Base-by-base conservation (phyloP, 2,329 filamentous ascomycete species). In the Alternaria viburni region DNA sequence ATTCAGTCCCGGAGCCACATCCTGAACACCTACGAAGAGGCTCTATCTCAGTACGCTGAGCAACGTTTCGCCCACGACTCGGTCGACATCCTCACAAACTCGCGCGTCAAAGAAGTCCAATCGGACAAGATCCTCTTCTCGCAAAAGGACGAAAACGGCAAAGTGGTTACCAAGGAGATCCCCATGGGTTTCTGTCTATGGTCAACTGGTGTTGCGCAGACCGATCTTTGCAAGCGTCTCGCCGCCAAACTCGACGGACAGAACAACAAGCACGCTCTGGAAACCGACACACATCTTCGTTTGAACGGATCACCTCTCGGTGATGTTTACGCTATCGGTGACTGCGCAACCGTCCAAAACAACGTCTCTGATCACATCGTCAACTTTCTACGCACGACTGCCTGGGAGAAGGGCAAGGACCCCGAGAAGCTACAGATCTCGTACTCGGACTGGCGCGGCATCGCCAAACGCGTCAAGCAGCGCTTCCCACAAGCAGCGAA, bases 21-120 rank as follows among this genome's bases (percentile, higher is more conserved):
- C 67, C 85, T 99, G 28, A 99, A 99, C 83, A 99, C 96, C 0
- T 99, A 99, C 77, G 96, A 99, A 69, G 96, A 99, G 81, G 91
- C 93, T 0, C 86, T 99, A 2, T 97, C 94, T 11, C 89, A 90
- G 76, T 99, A 96, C 77, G 95, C 96, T 19, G 96, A 99, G 81
- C 88, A 92, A 57, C 90, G 92, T 45, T 97, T 99, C 75, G 89
- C 91, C 17, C 93, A 96, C 74, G 96, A 99, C 77, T 89, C 94
- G 70, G 91, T 99, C 60, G 91, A 97, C 47, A 90, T 99, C 9
- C 86, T 97, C 69, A 97, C 94, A 57, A 98, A 97, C 79, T 90
- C 96, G 2, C 89, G 96, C 64, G 96, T 99, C 19, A 93, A 94
- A 80, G 95, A 97, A 79, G 93, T 99, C 15, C 86, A 86, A 46